Conservation (phyloP, 2,329 filamentous ascomycete genomes). For the Fusarium proliferatum region DNA sequence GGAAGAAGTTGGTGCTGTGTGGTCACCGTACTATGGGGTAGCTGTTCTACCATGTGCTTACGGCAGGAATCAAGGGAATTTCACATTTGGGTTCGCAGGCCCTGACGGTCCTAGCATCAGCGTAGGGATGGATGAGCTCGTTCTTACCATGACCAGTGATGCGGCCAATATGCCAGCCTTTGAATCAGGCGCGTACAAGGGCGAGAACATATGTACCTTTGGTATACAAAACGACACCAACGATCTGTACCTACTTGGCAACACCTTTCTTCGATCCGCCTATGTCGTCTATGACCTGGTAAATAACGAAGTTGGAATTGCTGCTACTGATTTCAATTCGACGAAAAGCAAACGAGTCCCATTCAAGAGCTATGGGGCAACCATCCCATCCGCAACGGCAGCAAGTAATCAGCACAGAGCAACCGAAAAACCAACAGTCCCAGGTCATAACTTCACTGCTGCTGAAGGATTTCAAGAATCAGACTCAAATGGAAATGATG, state of each 20-base stretch:
- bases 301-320: conserved; percentile 67
- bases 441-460: conserved; percentile 41
- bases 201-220: conserved; percentile 63
- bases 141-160: conserved; percentile 56
- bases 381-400: conserved; percentile 62
- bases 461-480: conserved; percentile 48
- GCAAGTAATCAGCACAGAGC: conserved; percentile 55
- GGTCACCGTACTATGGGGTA: conserved; percentile 49
- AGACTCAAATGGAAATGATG: conserved; percentile 6
- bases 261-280: conserved; percentile 69
- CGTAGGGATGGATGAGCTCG: conserved; percentile 66
- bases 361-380: conserved; percentile 61
- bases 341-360: conserved; percentile 61
- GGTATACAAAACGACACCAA: conserved; percentile 64
- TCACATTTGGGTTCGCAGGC: conserved; percentile 66
- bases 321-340: conserved; percentile 66
- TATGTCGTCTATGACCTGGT: conserved; percentile 70
- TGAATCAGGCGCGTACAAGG: conserved; percentile 54
- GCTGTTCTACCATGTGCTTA: conserved; percentile 64
- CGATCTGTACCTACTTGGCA: conserved; percentile 62
- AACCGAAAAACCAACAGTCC: conserved; percentile 26
- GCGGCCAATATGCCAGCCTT: conserved; percentile 51
- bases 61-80: conserved; percentile 57
- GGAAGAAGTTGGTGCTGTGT: conserved; percentile 65
- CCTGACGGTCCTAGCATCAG: conserved; percentile 61